Base-by-base conservation (phyloP, 2,329 filamentous ascomycete species). In the Sclerotinia minor region DNA sequence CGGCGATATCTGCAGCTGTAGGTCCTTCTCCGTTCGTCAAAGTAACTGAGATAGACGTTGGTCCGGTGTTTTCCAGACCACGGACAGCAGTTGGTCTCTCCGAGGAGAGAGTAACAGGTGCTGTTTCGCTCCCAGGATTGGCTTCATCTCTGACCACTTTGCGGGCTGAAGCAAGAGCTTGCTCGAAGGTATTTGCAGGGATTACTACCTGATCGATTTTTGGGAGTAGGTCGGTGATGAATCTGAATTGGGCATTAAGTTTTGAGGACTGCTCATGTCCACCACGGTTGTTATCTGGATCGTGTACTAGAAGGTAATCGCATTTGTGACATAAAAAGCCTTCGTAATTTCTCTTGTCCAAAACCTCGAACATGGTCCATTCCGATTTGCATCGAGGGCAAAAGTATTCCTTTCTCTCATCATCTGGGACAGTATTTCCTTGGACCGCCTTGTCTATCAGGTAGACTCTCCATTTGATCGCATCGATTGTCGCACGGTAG, bases 381-480 rank as follows among this genome's bases (percentile, higher is more conserved):
- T 96, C 91, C 1, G 91, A 85, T 72, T 89, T 88, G 81, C 95
- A 99, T 67, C 87, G 85, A 44, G 85, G 82, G 79, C 95, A 99
- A 69, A 90, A 89, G 75, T 94, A 96, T 77, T 98, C 95, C 78
- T 97, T 97, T 78, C 92, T 91, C 79, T 98, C 94, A 67, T 87
- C 86, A 13, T 89, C 90, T 0, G 92, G 89, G 24, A 92, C 88
- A 21, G 92, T 91, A 68, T 92, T 89, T 21, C 89, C 89, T 79
- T 97, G 94, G 69, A 98, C 92, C 66, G 90, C 88, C 77, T 94
- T 94, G 73, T 94, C 93, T 73, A 98, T 87, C 67, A 89, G 90
- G 77, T 94, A 94, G 64, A 97, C 88, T 71, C 92, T 90, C 85
- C 91, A 99, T 79, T 99, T 99, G 80, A 97, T 96, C 60, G 92